Conservation (phyloP, 2,329 filamentous ascomycete species). For the Aspergillus sp. region DNA sequence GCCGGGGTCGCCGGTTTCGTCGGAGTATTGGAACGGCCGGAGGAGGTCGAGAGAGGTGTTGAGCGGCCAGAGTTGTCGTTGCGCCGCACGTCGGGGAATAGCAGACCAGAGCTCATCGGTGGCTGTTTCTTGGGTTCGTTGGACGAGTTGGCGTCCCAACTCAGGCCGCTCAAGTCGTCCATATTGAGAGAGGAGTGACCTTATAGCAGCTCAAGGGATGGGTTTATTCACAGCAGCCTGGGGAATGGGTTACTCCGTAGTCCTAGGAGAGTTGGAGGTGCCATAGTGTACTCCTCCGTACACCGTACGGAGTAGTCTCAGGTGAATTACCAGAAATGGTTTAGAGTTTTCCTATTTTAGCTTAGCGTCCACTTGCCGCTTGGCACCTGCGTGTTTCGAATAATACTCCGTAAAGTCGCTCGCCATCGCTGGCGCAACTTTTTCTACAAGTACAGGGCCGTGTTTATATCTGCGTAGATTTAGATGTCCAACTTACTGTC, state of each 20-base stretch:
- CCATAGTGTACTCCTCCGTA: no score
- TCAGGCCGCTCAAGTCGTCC: slow-evolving; percentile 42
- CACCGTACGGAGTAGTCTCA: no score
- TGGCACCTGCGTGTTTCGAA: no score
- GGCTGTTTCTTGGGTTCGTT: slow-evolving; percentile 28
- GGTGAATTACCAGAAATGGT: no score
- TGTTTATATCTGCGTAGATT: no score
- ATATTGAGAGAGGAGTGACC: slow-evolving; percentile 18
- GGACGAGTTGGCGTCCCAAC: slow-evolving; percentile 33
- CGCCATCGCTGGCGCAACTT: no score
- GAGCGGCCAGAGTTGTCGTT: slow-evolving; percentile 36
- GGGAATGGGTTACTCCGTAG: slow-evolving; percentile 4
- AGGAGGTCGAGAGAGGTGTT: slow-evolving; percentile 32
- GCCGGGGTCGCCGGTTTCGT: slow-evolving; percentile 35
- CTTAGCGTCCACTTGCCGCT: no score
- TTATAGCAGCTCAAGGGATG: slow-evolving; percentile 12
- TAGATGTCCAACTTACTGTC: no score
- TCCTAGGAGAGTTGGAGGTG: no score
- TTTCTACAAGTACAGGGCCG: no score
- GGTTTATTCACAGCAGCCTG: slow-evolving; percentile 6
- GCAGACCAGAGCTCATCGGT: slow-evolving; percentile 27
- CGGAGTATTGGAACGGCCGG: slow-evolving; percentile 26
- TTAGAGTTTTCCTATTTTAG: no score
- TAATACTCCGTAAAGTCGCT: no score
- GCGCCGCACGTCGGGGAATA: slow-evolving; percentile 30